Percentiles rank a stretch among this genome's conserved stretches.
Conservation (phyloP, 371 early-diverging fungal species). For the Mortierella sp. region DNA sequence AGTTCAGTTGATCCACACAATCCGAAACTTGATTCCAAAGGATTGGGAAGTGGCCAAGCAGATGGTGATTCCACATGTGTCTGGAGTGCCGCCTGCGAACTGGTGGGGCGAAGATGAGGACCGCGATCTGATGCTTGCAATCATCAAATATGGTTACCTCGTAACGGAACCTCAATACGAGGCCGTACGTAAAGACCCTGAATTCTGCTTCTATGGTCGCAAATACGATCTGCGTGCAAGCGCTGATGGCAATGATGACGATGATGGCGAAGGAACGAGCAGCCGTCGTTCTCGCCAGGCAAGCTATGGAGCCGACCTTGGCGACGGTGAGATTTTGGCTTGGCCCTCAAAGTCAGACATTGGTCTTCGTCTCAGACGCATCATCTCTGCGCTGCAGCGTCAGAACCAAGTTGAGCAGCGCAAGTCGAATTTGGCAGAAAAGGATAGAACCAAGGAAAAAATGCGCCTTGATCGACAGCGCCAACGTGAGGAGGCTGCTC, state of each 20-base stretch:
- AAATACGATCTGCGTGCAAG: slow-evolving; percentile 61
- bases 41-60: slow-evolving; percentile 67
- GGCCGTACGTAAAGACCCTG: slow-evolving; percentile 75
- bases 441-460: slow-evolving; percentile 56
- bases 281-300: slow-evolving; percentile 6
- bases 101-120: slow-evolving; percentile 93
- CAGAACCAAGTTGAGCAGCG: slow-evolving; percentile 63
- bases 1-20: slow-evolving; percentile 80
- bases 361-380: slow-evolving; percentile 77
- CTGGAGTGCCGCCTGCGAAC: slow-evolving; percentile 68
- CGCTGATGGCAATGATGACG: slow-evolving; percentile 37
- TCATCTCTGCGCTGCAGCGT: slow-evolving; percentile 77
- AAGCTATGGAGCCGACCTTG: slow-evolving; percentile 15
- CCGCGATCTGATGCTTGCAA: slow-evolving; percentile 83
- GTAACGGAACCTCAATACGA: slow-evolving; percentile 70
- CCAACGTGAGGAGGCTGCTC: slow-evolving; percentile 63
- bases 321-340: slow-evolving; percentile 48
- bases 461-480: slow-evolving; percentile 58
- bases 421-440: slow-evolving; percentile 54
- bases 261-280: slow-evolving; percentile 52
- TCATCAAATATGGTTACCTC: slow-evolving; percentile 83
- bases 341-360: slow-evolving; percentile 80
- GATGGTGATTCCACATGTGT: slow-evolving; percentile 66
- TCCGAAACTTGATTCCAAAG: slow-evolving; percentile 72
- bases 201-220: slow-evolving; percentile 75